A percentile compares a stretch with the other conserved stretches of the same genome.
phyloP scores from a whole-genome alignment of 2,329 filamentous ascomycete genomes.

The Ceratocystis variospora region DNA sequence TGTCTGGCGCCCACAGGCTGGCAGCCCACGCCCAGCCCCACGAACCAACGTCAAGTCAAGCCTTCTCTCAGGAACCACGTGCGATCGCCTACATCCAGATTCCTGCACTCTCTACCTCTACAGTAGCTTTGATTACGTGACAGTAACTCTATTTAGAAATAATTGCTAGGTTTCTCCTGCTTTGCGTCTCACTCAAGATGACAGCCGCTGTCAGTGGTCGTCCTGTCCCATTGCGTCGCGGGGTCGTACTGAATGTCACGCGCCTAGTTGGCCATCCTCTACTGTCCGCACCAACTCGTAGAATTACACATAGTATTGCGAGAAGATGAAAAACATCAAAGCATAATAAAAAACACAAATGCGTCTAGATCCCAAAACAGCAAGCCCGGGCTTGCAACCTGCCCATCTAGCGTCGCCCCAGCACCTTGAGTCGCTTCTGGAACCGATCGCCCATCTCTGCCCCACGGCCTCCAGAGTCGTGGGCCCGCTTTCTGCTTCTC shows the following conservation, averaged over 20 bases:
- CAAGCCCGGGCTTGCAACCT: neutral
- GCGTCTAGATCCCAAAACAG: neutral
- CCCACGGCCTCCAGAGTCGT: constrained; percentile 45
- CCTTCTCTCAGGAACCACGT: no score
- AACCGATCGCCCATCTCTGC: constrained; percentile 60
- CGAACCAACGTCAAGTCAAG: no score
- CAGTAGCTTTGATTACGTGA: neutral
- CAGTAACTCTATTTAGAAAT: neutral
- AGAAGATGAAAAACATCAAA: neutral
- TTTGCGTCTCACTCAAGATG: neutral
- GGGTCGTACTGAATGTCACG: neutral
- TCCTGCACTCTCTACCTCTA: neutral
- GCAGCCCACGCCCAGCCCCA: no score
- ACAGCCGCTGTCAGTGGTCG: neutral
- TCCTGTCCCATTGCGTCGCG: no score
- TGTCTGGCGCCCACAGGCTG: no score
- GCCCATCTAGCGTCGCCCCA: constrained; percentile 23
- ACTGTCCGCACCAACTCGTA: no score
- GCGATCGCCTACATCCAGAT: no score
- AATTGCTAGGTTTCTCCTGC: neutral
- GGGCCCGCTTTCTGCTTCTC: constrained; percentile 70
- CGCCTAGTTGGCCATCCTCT: neutral
- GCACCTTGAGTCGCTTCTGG: constrained; percentile 51
- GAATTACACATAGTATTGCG: neutral
- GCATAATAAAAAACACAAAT: neutral